These are phyloP conservation scores for Candida sanyaensis DNA, from an alignment of 1,139 yeast genomes.

Conservation along the genomic window DNA sequence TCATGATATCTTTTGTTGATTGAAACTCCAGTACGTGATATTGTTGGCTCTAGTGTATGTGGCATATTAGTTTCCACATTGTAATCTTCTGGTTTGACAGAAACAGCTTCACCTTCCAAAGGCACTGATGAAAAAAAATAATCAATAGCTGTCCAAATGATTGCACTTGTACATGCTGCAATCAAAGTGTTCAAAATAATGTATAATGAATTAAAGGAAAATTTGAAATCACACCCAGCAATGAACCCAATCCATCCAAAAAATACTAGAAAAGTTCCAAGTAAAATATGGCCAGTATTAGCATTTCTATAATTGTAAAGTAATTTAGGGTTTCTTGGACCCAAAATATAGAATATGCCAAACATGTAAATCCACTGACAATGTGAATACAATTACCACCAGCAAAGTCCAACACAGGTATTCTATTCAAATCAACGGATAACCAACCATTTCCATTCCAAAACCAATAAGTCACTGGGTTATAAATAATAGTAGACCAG, in stretches of 20 bases:
- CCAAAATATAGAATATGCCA: conserved; percentile 59
- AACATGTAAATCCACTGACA: conserved; percentile 59
- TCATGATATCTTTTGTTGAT: conserved; percentile 22
- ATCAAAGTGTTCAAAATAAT: conserved; percentile 39
- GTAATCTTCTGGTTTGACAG: background rate
- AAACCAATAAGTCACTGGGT: conserved; percentile 67
- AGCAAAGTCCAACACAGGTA: conserved; percentile 62
- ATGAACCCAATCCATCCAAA: conserved; percentile 51
- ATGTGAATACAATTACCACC: conserved; percentile 69
- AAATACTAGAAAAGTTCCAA: conserved; percentile 50
- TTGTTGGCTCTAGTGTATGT: conserved; percentile 1
- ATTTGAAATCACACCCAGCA: conserved; percentile 47
- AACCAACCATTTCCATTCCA: conserved; percentile 67
- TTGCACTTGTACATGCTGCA: conserved; percentile 37
- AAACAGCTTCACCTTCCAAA: conserved; percentile 23
- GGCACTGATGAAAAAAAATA: conserved; percentile 43
- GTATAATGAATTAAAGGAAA: conserved; percentile 34
- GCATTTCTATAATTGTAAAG: conserved; percentile 40
- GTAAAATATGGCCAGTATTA: conserved; percentile 43
- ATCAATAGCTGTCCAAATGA: conserved; percentile 43
- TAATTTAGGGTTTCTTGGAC: conserved; percentile 49
- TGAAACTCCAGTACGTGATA: conserved; percentile 23
- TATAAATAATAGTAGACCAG: conserved; percentile 61
- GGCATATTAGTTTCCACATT: background rate
- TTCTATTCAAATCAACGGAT: conserved; percentile 33